phyloP scores from a whole-genome alignment of 768 basidiomycete species.

The Hygrophoropsis aurantiaca region DNA sequence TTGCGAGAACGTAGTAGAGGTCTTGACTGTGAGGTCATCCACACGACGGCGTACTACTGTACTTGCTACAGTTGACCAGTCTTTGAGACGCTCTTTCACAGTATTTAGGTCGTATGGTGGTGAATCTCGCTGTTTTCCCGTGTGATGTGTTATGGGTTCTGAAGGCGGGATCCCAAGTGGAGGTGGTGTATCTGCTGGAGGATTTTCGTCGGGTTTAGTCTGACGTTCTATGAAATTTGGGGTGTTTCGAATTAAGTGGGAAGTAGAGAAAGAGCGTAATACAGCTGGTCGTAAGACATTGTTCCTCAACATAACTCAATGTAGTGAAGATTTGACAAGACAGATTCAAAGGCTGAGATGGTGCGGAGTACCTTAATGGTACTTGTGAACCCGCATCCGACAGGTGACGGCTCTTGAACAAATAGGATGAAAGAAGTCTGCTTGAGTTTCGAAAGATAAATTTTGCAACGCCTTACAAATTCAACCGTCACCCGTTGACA shows the following conservation, averaged over 20 bases:
- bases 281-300: constrained; percentile 6
- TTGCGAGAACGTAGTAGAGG: constrained; percentile 64
- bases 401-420: too few species aligned
- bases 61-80: constrained; percentile 44
- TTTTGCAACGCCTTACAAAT: too few species aligned
- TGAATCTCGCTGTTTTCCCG: constrained; percentile 1
- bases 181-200: background rate
- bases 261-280: constrained; percentile 12
- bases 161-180: constrained; percentile 2
- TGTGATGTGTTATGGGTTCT: background rate
- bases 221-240: background rate
- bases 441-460: too few species aligned
- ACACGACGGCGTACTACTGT: constrained; percentile 49
- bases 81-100: constrained; percentile 37
- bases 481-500: too few species aligned
- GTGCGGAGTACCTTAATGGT: too few species aligned
- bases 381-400: too few species aligned
- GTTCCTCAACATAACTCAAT: constrained; percentile 17
- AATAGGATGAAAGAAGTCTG: too few species aligned
- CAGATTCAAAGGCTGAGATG: too few species aligned
- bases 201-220: background rate
- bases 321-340: too few species aligned
- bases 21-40: constrained; percentile 55
- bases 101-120: constrained; percentile 24
- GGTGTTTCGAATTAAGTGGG: background rate